These are phyloP conservation scores for Tolypocladium cylindrosporum DNA, from an alignment of 2,329 filamentous ascomycete species.

Conservation along the genomic window DNA sequence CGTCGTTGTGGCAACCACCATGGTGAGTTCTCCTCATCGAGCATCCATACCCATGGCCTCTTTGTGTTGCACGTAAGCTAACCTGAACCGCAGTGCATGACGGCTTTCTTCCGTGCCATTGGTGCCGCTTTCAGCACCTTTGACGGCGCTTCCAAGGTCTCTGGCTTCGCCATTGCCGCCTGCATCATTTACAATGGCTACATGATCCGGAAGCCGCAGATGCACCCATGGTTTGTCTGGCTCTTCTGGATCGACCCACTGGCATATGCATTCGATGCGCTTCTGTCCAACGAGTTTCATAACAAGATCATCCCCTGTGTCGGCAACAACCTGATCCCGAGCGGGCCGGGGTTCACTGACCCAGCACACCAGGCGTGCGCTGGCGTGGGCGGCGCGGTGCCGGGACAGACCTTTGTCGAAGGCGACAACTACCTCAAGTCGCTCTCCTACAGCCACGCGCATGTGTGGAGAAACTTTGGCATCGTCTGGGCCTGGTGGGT, in stretches of 20 bases:
- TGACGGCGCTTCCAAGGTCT: conserved; percentile 48
- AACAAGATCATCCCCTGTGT: conserved; percentile 41
- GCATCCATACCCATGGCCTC: background rate
- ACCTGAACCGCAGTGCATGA: conserved; percentile 33
- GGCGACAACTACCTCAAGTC: conserved; percentile 50
- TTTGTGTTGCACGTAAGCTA: background rate
- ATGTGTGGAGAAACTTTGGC: conserved; percentile 52
- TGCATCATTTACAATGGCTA: conserved; percentile 55
- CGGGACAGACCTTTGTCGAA: conserved; percentile 36
- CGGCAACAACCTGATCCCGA: conserved; percentile 38
- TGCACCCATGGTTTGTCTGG: conserved; percentile 56
- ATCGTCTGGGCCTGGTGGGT: conserved; percentile 55
- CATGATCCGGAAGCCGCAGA: conserved; percentile 49
- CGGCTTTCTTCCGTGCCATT: conserved; percentile 45
- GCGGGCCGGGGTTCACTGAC: conserved; percentile 36
- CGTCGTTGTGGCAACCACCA: conserved; percentile 37
- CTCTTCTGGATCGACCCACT: conserved; percentile 57
- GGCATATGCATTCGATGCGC: conserved; percentile 58
- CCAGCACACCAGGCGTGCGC: conserved; percentile 39
- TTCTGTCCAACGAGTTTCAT: conserved; percentile 64
- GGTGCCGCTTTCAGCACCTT: conserved; percentile 47
- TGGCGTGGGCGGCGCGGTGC: conserved; percentile 44
- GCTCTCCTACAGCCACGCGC: conserved; percentile 39
- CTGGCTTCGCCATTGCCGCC: conserved; percentile 38
- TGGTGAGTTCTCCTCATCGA: conserved; percentile 26